Base-by-base conservation (phyloP, 352 stramenopile genomes). In the Phytophthora boehmeriae region DNA sequence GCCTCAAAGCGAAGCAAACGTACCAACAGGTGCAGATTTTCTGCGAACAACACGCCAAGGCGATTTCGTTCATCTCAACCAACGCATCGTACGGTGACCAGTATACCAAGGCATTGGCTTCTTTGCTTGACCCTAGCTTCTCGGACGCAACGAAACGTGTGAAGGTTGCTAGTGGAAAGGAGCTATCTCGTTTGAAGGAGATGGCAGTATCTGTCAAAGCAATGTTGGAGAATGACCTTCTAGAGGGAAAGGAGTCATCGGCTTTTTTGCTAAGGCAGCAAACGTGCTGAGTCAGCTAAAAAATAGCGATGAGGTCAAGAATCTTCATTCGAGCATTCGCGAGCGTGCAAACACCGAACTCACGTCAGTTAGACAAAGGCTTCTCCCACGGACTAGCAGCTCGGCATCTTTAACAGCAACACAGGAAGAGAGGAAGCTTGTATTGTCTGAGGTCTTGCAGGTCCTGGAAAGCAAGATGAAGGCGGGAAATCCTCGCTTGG, bases 21-120 rank as follows among this genome's bases (percentile, higher is more conserved):
- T 91, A 93, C 48, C 54, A 36, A 0, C 73, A 67, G 22, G 59
- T 93, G n/a, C 74, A 89, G 49, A 54, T 51, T 16, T 83, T 92
- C 38, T 94, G 83, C 28, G 86, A 92, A 41, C 64, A 88, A 43
- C 76, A 94, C 54, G 78, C 80, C 1, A 72, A 89, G 36, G 71
- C 79, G 14, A 88, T 94, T 16, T 92, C 83, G 36, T 89, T 90
- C 23, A 71, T 93, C 9, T 91, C 83, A 3, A 91, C 80, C 1
- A 93, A 91, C 36, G 74, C 76, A 1, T 65, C 65, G 16, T 93
- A 92, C 47, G 74, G 83, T 13, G 75, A 88, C 19, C 78, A 92
- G 45, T 94, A 94, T 56, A 76, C 76, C 0, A 47, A 74, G 41
- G 75, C 83, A 9, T 49, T 94, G 5, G 54, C 57, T 25, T 85